Conservation (phyloP, 2,329 filamentous ascomycete species). For the Lasiodiplodia sp. region DNA sequence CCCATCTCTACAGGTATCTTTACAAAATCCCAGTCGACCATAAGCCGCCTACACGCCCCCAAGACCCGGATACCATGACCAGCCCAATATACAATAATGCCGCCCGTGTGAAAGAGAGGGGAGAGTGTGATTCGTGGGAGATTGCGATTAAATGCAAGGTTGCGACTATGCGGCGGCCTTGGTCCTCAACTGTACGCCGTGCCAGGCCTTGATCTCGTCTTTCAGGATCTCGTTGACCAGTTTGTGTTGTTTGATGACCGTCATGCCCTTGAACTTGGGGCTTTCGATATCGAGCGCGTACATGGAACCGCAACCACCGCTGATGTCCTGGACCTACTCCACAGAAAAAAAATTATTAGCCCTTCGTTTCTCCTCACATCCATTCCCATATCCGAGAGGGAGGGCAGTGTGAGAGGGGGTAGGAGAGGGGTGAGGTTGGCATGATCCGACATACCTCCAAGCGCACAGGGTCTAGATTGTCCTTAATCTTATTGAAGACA, state of each 20-base stretch:
- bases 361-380: neutral
- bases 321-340: conserved; percentile 75
- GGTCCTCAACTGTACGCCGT: conserved; percentile 82
- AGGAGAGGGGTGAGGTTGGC: neutral
- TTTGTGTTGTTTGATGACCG: conserved; percentile 81
- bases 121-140: neutral
- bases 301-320: conserved; percentile 86
- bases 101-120: conserved; percentile 8
- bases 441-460: conserved; percentile 50
- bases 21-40: conserved; percentile 7
- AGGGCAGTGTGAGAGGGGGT: neutral
- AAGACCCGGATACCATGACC: conserved; percentile 2
- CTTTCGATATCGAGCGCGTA: conserved; percentile 82
- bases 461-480: conserved; percentile 50
- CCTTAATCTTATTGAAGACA: conserved; percentile 56
- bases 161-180: conserved; percentile 38
- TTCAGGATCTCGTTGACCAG: conserved; percentile 78
- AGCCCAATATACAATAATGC: conserved; percentile 7
- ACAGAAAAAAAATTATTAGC: conserved; percentile 2
- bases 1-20: conserved; percentile 15
- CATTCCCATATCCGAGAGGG: neutral
- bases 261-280: conserved; percentile 71
- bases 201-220: conserved; percentile 81
- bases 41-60: conserved; percentile 12
- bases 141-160: neutral